Conservation (phyloP, 2,329 filamentous ascomycete species). For the Aspergillus sp. region DNA sequence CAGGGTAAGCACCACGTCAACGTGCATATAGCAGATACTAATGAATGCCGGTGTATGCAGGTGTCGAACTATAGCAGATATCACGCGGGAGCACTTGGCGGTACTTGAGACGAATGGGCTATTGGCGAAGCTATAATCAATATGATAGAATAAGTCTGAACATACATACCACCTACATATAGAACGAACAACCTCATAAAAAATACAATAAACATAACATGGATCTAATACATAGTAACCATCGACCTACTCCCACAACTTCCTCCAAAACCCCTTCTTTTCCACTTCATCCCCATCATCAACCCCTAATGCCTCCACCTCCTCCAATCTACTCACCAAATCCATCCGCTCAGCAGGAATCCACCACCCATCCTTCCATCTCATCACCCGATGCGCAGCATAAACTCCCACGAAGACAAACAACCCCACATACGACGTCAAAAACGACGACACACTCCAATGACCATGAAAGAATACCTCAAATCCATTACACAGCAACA, state of each 20-base stretch:
- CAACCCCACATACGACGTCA: conserved; percentile 61
- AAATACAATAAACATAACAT: not conserved
- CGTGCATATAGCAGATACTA: not conserved
- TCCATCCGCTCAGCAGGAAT: not conserved
- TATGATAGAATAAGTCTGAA: not conserved
- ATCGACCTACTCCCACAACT: not conserved
- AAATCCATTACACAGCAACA: conserved; percentile 10
- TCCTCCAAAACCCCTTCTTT: not conserved
- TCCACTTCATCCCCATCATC: not conserved
- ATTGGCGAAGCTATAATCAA: not conserved
- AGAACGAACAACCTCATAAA: not conserved
- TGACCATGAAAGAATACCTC: conserved; percentile 53
- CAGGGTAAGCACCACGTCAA: conserved; percentile 19
- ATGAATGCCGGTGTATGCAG: not conserved
- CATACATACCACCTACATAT: not conserved
- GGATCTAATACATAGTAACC: not conserved
- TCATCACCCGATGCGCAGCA: conserved; percentile 7
- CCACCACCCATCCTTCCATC: not conserved
- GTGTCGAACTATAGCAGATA: conserved; percentile 1
- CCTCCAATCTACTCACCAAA: not conserved
- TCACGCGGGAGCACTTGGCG: not conserved
- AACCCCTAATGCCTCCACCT: not conserved
- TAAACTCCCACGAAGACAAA: conserved; percentile 53
- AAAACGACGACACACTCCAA: conserved; percentile 62
- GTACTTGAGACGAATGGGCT: not conserved